Base-by-base conservation (phyloP, 1,284 basidiomycete species). In the Stygiomarasmius scandens region DNA sequence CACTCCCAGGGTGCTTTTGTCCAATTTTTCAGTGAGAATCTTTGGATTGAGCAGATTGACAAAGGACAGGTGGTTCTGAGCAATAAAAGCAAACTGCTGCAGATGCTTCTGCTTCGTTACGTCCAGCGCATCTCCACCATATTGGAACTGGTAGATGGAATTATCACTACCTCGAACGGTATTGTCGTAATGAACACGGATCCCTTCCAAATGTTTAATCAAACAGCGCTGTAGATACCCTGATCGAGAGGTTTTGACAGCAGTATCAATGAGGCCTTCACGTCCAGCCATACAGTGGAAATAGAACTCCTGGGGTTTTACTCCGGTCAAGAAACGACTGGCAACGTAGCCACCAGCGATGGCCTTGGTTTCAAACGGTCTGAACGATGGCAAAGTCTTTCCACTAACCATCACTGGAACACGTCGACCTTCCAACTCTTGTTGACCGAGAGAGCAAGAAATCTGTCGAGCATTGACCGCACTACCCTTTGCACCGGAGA, bases 241-340 rank as follows among this genome's bases (percentile, higher is more conserved):
- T 10, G 97, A 99, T 63, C 97, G 93, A 63, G 93, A 94, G 4
- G 97, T 99, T 78, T 99, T 99, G 74, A 99, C 97, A 50, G 97
- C 97, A 10, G 97, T 99, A 72, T 99, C 97, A 69, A 99, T 99
- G 32, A 99, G 84, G 72, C 97, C 97, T 78, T 99, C 97, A 66
- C 97, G 89, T 54, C 97, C 97, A 59, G 97, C 96, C 97, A 99
- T 99, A 74, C 97, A 98, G 77, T 99, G 97, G 84, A 99, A 99
- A 79, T 98, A 99, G 78, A 98, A 99, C 74, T 99, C 97, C 72
- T 99, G 97, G 0, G 97, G 97, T 62, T 92, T 93, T 71, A 99
- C 90, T 59, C 97, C 97, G 19, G 97, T 99, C 79, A 99, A 84
- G 85, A 99, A 99, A 52, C 97, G 94, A 72, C 96, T 97, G n/a